Evolutionary conservation across 257 asterid species (phyloP).

Genomic region (Petrea volubilis): DNA sequence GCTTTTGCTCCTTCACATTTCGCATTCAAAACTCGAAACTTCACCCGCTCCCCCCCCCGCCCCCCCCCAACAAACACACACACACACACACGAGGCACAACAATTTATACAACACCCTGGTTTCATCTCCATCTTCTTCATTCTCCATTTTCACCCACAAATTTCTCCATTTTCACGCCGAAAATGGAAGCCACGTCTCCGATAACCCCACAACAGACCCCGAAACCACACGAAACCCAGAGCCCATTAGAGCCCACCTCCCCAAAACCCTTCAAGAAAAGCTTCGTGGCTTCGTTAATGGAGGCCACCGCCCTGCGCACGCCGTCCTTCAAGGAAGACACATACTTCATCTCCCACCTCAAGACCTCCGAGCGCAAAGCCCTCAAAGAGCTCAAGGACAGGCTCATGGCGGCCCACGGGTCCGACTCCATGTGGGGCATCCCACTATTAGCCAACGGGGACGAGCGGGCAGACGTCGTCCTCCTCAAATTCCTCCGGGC

Average conservation of each 20-base stretch:
- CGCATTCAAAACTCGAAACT: conserved; percentile 21
- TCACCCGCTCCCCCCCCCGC: not conserved
- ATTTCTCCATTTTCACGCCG: not conserved
- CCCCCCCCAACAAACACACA: not conserved
- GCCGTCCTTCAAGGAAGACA: conserved; percentile 84
- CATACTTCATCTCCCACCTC: conserved; percentile 71
- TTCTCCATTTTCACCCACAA: not conserved
- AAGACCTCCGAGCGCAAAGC: conserved; percentile 64
- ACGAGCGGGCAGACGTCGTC: conserved; percentile 70
- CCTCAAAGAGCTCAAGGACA: conserved; percentile 62
- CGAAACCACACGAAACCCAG: not conserved
- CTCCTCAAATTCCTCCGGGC: conserved; percentile 90
- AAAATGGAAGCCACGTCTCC: conserved; percentile 58
- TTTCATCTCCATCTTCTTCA: not conserved
- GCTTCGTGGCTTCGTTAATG: conserved; percentile 56
- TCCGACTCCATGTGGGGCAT: conserved; percentile 73
- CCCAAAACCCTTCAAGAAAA: conserved; percentile 43
- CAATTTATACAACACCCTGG: not conserved
- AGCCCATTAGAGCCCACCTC: conserved; percentile 23
- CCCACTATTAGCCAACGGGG: conserved; percentile 42
- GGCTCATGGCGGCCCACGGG: conserved; percentile 36
- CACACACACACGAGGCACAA: not conserved
- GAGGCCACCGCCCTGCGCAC: conserved; percentile 62
- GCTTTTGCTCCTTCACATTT: conserved; percentile 6
- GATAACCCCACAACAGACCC: conserved; percentile 8